These are phyloP conservation scores for Phialocephala sp. DNA, from an alignment of 2,329 filamentous ascomycete genomes.

Conservation along the genomic window DNA sequence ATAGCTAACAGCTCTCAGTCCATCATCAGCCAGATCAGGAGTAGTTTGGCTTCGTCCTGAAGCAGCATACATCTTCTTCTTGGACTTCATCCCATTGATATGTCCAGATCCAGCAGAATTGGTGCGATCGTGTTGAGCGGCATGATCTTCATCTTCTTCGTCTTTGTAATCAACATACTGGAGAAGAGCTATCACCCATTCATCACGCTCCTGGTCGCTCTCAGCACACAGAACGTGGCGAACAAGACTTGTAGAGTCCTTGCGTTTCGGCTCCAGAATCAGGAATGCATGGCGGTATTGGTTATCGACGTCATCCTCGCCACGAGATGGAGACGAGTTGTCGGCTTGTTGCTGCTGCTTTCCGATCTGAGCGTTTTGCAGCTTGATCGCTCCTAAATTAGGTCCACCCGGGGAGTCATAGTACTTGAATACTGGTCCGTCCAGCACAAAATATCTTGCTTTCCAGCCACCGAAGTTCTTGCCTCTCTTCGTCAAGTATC, in stretches of 20 bases:
- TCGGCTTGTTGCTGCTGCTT: constrained; percentile 75
- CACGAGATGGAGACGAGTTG: constrained; percentile 65
- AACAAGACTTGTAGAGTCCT: constrained; percentile 85
- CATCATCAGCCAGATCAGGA: constrained; percentile 46
- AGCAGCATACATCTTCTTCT: constrained; percentile 50
- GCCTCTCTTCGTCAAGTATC: constrained; percentile 93
- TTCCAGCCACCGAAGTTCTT: constrained; percentile 99
- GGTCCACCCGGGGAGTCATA: constrained; percentile 90
- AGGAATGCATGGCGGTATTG: constrained; percentile 97
- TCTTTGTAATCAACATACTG: constrained; percentile 84
- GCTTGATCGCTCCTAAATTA: constrained; percentile 91
- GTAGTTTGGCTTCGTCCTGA: constrained; percentile 44
- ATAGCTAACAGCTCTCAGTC: constrained; percentile 44
- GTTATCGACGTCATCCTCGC: constrained; percentile 78
- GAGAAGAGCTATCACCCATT: constrained; percentile 89
- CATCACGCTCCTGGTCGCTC: constrained; percentile 88
- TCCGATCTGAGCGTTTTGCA: constrained; percentile 89
- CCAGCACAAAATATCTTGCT: constrained; percentile 74
- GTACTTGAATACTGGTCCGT: constrained; percentile 79
- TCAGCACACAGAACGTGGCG: constrained; percentile 96
- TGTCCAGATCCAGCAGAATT: constrained; percentile 45
- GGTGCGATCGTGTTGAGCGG: constrained; percentile 46
- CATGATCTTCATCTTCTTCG: constrained; percentile 53
- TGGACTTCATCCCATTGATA: constrained; percentile 46
- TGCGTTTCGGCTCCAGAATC: constrained; percentile 93